These are phyloP conservation scores for Ceratocystis variospora DNA, from an alignment of 2,329 filamentous ascomycete genomes.

Conservation along the genomic window DNA sequence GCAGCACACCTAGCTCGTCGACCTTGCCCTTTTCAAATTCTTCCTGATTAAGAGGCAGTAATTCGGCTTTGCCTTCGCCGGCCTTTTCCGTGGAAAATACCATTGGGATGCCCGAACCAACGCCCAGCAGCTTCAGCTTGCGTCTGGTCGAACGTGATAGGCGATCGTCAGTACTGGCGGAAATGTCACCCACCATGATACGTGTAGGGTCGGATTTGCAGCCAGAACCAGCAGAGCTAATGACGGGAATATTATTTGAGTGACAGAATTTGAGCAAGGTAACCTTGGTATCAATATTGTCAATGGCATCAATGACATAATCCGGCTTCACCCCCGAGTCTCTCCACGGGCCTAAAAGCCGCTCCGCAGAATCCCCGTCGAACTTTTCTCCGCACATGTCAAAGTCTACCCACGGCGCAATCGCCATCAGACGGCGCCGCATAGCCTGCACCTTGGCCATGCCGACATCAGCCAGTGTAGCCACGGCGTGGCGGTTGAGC, in stretches of 20 bases:
- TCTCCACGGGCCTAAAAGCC: slow-evolving; percentile 54
- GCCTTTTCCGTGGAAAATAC: slow-evolving; percentile 88
- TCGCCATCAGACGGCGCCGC: slow-evolving; percentile 63
- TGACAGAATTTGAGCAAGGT: slow-evolving; percentile 79
- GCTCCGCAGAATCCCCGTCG: slow-evolving; percentile 48
- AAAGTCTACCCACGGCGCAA: slow-evolving; percentile 83
- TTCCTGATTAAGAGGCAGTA: slow-evolving; percentile 75
- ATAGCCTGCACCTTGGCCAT: slow-evolving; percentile 83
- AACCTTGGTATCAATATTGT: slow-evolving; percentile 97
- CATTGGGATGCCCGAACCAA: slow-evolving; percentile 74
- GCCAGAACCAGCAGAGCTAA: slow-evolving; percentile 91
- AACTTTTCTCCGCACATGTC: slow-evolving; percentile 80
- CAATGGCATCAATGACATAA: slow-evolving; percentile 93
- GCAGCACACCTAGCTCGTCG: slow-evolving; percentile 72
- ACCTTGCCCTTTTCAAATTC: slow-evolving; percentile 79
- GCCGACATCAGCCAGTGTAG: slow-evolving; percentile 85
- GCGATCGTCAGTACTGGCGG: slow-evolving; percentile 71
- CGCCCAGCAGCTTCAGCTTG: slow-evolving; percentile 60
- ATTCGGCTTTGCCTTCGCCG: slow-evolving; percentile 76
- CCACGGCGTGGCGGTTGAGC: slow-evolving; percentile 88
- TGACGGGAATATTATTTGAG: slow-evolving; percentile 61
- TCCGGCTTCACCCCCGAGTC: slow-evolving; percentile 47
- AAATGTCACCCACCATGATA: slow-evolving; percentile 84
- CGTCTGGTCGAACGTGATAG: slow-evolving; percentile 74
- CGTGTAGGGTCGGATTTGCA: slow-evolving; percentile 79